Conservation (phyloP, 2,329 filamentous ascomycete genomes). For the Coniella vitis region DNA sequence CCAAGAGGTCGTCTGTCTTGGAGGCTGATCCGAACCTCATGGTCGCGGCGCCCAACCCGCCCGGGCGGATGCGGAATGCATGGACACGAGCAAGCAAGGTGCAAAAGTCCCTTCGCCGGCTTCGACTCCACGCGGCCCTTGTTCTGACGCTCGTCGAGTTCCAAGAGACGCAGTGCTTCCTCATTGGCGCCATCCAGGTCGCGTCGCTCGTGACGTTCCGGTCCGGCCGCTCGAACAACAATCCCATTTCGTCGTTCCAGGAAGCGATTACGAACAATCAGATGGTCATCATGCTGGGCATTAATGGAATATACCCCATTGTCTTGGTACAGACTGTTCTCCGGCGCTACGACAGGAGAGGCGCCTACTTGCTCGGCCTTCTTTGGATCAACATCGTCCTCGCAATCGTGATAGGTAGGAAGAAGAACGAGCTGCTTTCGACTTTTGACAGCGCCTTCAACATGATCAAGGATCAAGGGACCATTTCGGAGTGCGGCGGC, state of each 20-base stretch:
- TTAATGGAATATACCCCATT: conserved; percentile 2
- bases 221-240: background rate
- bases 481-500: background rate
- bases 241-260: conserved; percentile 1
- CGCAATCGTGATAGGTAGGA: background rate
- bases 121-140: background rate
- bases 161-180: conserved; percentile 6
- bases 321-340: conserved; percentile 1
- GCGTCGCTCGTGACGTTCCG: conserved; percentile 2
- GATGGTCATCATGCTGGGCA: conserved; percentile 2
- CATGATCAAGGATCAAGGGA: background rate
- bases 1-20: background rate
- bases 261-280: conserved; percentile 5
- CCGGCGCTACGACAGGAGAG: background rate
- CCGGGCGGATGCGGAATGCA: background rate
- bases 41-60: background rate
- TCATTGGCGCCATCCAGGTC: conserved; percentile 1
- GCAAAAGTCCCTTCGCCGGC: background rate
- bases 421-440: background rate
- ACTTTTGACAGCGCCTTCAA: background rate
- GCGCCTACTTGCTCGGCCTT: conserved; percentile 3
- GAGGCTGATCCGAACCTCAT: background rate
- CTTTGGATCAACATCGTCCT: conserved; percentile 3
- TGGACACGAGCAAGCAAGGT: background rate
- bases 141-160: conserved; percentile 4